Conservation (phyloP, 129 eudicot genomes). For the Helichrysum umbraculigerum region DNA sequence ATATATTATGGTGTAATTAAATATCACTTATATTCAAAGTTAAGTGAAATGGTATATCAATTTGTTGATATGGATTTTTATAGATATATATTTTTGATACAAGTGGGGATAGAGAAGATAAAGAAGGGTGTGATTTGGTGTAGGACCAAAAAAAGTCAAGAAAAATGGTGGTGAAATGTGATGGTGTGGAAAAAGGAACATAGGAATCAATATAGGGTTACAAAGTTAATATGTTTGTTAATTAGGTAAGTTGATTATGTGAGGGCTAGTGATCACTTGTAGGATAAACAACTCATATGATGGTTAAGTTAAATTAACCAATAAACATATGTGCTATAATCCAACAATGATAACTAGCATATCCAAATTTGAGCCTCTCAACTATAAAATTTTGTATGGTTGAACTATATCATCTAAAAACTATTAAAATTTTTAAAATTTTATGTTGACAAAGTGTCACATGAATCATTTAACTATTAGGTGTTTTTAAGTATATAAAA, state of each 20-base stretch:
- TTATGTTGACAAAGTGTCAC: no score
- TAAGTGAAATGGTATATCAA: neutral
- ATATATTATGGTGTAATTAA: no score
- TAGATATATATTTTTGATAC: neutral
- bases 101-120: neutral
- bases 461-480: no score
- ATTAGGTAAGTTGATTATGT: slow-evolving; percentile 24
- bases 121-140: slow-evolving; percentile 6
- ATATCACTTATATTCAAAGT: no score
- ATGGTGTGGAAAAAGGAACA: neutral
- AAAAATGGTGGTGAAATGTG: neutral
- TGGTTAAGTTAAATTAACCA: slow-evolving; percentile 6
- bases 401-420: neutral
- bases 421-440: no score
- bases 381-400: neutral
- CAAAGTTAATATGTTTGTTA: slow-evolving; percentile 12
- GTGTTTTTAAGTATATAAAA: no score
- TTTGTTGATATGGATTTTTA: neutral
- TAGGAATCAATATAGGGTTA: neutral
- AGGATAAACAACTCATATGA: slow-evolving; percentile 9
- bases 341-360: neutral
- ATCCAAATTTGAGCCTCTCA: neutral
- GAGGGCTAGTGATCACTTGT: neutral
- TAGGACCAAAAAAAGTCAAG: slow-evolving; percentile 1
- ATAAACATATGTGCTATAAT: neutral